Evolutionary conservation across 352 stramenopile genomes (phyloP).

Genomic region (Globisporangium spiculum): DNA sequence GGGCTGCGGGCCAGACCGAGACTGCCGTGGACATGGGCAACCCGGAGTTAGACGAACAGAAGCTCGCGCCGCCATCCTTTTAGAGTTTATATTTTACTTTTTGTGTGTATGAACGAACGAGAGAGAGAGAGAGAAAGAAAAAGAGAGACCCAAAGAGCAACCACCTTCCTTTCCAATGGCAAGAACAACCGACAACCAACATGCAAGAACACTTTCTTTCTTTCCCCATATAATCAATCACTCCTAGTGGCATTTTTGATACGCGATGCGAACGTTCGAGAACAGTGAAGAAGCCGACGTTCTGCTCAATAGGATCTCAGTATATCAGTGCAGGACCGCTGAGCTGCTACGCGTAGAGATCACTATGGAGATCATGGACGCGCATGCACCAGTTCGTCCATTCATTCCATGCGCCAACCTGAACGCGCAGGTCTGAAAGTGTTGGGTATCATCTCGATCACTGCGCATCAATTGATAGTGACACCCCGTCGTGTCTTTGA

Average conservation of each 20-base stretch:
- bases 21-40: constrained; percentile 51
- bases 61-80: constrained; percentile 83
- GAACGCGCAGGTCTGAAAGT: background rate
- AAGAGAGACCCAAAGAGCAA: background rate
- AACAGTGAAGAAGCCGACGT: background rate
- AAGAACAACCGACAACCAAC: constrained; percentile 8
- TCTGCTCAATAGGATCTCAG: background rate
- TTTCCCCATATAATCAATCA: background rate
- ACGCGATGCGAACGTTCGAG: constrained; percentile 4
- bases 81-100: constrained; percentile 34
- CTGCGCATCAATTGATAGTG: constrained; percentile 1
- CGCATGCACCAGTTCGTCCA: background rate
- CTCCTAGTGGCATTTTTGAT: background rate
- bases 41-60: constrained; percentile 73
- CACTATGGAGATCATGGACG: background rate
- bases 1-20: constrained; percentile 63
- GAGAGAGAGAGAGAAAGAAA: background rate
- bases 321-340: background rate
- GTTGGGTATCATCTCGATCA: background rate
- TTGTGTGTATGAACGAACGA: constrained; percentile 8
- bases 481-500: background rate
- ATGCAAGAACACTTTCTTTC: background rate
- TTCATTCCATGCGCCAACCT: background rate
- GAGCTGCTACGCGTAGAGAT: background rate
- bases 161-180: constrained; percentile 12